Base-by-base conservation (phyloP, 106 monocot species). In the Dendrobium chrysotoxum region DNA sequence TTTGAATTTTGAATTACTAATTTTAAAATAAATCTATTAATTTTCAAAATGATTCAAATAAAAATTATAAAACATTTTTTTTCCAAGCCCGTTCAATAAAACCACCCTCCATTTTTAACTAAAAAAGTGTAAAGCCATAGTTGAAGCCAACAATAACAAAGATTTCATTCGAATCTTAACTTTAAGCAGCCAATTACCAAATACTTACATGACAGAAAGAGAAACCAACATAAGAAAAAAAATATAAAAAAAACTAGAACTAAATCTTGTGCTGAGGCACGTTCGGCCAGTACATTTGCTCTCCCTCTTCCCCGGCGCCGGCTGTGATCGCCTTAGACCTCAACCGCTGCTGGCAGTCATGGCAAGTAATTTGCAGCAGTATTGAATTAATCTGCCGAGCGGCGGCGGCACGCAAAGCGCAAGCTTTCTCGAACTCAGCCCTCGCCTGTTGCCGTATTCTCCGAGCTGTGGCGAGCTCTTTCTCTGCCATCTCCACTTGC, bases 371-470 rank as follows among this genome's bases (percentile, higher is more conserved):
- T 57, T 90, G 83, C 1, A 84, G 66, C 40, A 88, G 53, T 1
- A 73, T 66, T 2, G 86, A 72, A 50, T 82, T 78, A 42, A 90
- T 82, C 38, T 88, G 81, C 71, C 80, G 76, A 20, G 81, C 47
- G 1, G 90, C 88, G 25, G 81, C 88, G 21, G 84, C 86, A 4
- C 88, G 35, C 7, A 90, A 28, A 11, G 81, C 83, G 30, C 78
- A 79, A 3, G 88, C 90, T 39, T 78, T 73, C 21, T 64, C 39
- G 28, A 90, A 85, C 79, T 90, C 90, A 13, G 53, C 78, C 66
- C 88, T 88, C 20, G 90, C 90, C 41, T 84, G 85, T 23, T 82
- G 88, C 73, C 90, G 68, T 16, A 90, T 84, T 17, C 84, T 71
- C 80, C 80, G 85, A 0, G 90, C 88, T 16, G 81, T 75, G 0